Evolutionary conservation across 2,329 filamentous ascomycete species (phyloP), one percentile per base, ranked within the genome.

Genomic region (Zymoseptoria brevis): DNA sequence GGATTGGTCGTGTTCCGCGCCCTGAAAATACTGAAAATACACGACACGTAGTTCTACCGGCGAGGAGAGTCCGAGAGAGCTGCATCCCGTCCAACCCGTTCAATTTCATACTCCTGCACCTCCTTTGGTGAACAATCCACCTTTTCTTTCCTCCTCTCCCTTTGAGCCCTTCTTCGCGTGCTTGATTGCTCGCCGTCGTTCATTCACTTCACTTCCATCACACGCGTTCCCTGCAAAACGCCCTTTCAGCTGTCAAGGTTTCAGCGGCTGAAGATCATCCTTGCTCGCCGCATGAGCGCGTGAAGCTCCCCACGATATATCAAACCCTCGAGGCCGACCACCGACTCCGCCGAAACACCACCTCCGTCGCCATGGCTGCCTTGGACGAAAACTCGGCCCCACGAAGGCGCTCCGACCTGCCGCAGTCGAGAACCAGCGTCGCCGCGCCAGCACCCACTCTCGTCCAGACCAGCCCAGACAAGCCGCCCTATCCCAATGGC

Each of bases 401-500:
- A n/a, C 35, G 35, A 16, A 16, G 35, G 35, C 35, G 35, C 35
- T 45, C 35, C 35, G 35, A 45, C 35, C 35, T 45, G 35, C 35
- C 35, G 16, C 35, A 45, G 16, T 45, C 35, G 16, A 13, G 35
- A 16, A 45, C 35, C 35, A 45, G 35, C 52, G 26, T 54, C 52
- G 26, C 24, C 9, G 50, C 19, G 11, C 50, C 50, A 16, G 19
- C 50, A 22, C 50, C 50, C 11, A 51, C 50, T 19, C 50, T 51
- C 50, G 19, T 51, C 50, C 30, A 70, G 51, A 60, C 67, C 22
- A 65, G 62, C 54, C 65, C 66, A 57, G 72, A 72, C 66, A 73
- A 75, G 62, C 71, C 68, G 8, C 64, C 67, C 13, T 60, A 75
- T 57, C 63, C 68, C 62, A 55, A 63, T 57, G 64, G 65, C 63